Evolutionary conservation across 805 yeast species (phyloP).

Genomic region (Saccharomycopsis synnaedendra): DNA sequence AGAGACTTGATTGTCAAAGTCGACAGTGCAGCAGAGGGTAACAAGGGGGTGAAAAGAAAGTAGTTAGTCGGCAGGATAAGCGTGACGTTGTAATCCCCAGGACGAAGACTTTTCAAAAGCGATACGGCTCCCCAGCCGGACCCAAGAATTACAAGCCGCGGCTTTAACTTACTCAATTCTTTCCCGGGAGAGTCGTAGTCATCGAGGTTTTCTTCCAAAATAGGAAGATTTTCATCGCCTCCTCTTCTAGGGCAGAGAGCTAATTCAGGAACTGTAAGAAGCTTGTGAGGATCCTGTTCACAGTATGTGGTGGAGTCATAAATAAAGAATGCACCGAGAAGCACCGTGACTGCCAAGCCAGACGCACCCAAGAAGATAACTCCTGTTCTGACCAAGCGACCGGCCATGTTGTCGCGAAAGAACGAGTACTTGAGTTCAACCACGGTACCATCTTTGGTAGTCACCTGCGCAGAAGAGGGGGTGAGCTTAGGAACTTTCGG

Average conservation of each 20-base stretch:
- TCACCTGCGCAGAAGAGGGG: not conserved
- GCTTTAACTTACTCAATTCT: constrained; percentile 34
- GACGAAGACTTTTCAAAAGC: constrained; percentile 37
- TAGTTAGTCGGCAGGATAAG: constrained; percentile 60
- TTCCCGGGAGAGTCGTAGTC: constrained; percentile 41
- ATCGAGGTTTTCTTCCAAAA: constrained; percentile 44
- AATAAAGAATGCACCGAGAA: constrained; percentile 41
- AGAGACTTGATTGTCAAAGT: constrained; percentile 54
- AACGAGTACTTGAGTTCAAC: constrained; percentile 15
- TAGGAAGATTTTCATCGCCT: constrained; percentile 64
- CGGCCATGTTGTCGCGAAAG: constrained; percentile 22
- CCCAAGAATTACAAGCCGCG: constrained; percentile 50
- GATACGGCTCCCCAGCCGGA: constrained; percentile 68
- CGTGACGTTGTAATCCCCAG: constrained; percentile 50
- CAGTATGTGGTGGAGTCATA: constrained; percentile 59
- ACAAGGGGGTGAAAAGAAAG: constrained; percentile 57
- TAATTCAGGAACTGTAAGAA: constrained; percentile 34
- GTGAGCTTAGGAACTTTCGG: no score
- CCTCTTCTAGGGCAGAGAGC: constrained; percentile 48
- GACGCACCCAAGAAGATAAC: constrained; percentile 31
- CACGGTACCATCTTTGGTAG: constrained; percentile 10
- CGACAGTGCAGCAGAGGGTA: constrained; percentile 63
- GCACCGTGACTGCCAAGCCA: constrained; percentile 29
- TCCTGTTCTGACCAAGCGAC: constrained; percentile 24
- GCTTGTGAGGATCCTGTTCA: constrained; percentile 29